Base-by-base conservation (phyloP, 2,329 filamentous ascomycete genomes). In the Alternaria conjuncta region DNA sequence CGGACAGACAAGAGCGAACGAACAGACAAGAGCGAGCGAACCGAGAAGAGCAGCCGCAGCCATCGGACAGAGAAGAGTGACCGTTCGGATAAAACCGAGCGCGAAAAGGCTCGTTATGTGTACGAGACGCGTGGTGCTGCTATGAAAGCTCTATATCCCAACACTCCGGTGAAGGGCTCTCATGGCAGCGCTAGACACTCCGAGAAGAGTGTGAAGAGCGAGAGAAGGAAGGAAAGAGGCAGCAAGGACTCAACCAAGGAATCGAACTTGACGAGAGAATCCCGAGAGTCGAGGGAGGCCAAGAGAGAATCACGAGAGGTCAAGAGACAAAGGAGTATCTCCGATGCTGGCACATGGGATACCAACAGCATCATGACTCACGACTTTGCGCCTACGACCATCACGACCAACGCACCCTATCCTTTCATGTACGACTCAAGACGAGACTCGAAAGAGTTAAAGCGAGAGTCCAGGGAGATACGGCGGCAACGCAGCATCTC, bases 91-190 rank as follows among this genome's bases (percentile, higher is more conserved):
- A 72, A 71, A 50, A 63, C 66, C 43, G 67, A 63, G 30, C 61
- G 66, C 13, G 73, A 72, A 21, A 75, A 71, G 49, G 75, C 69
- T 45, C 66, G 74, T 25, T 78, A 79, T 56, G 65, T 75, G 69
- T 76, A 74, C 60, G 76, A 80, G 56, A 74, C 73, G 45, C 72
- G 77, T 21, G 80, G 79, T 51, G 79, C 79, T 13, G 79, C 77
- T 2, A 74, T 81, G 62, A 81, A 81, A 61, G 79, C 70, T 7
- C 55, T 81, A 43, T 81, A 81, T 60, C 76, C 78, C 5, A 76
- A 77, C 57, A 70, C 70, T 23, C 74, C 75, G 32, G 70, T 70
- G 11, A 63, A 69, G 50, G 70, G 57, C 32, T 56, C 65, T 15
- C 70, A 58, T 43, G 55, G 66, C 18, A 67, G 64, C 28, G 65